Base-by-base conservation (phyloP, 495 filamentous ascomycete genomes). In the Aspergillus saccharolyticus region DNA sequence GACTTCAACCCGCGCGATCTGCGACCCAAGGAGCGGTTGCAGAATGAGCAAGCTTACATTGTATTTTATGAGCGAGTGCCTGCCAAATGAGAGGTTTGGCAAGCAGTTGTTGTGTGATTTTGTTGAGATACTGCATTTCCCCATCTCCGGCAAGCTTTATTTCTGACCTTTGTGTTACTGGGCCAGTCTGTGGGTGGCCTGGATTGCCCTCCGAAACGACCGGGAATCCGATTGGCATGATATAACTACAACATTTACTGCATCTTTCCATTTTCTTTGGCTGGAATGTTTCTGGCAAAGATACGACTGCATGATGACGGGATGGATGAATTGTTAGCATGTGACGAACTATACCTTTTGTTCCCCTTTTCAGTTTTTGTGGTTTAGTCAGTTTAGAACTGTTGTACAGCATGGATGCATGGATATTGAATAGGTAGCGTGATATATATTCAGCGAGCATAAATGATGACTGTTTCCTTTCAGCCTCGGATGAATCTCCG, bases 11-110 rank as follows among this genome's bases (percentile, higher is more conserved):
- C 84, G 6, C 74, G 67, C 3, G 75, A 78, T 56, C 63, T 83
- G 46, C 70, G 72, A 21, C 56, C 59, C 20, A 74, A 71, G 39
- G 72, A 80, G 33, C 72, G 74, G 49, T 52, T 85, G 56, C 80
- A 84, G 68, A 86, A 83, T 56, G 81, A 83, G 61, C 77, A 85
- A 64, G 85, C 85, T 49, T 88, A 88, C 67, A 81, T 88, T 67
- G 79, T 88, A 57, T 88, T 88, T 70, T 87, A 83, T 64, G 78
- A 78, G 67, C 73, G 80, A 58, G 76, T 78, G 51, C 75, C 75
- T 57, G 77, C 78, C 56, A 80, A 80, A 69, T 81, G 65, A 75
- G 52, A 12, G 14, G 24, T 20, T 20, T 8, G 22, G 9, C n/a
- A 8, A 25, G 46, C n/a, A 22, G 9, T 12, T 25, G 18, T 47